phyloP scores from a whole-genome alignment of 1,139 yeast genomes.

The Diutina sp. region DNA sequence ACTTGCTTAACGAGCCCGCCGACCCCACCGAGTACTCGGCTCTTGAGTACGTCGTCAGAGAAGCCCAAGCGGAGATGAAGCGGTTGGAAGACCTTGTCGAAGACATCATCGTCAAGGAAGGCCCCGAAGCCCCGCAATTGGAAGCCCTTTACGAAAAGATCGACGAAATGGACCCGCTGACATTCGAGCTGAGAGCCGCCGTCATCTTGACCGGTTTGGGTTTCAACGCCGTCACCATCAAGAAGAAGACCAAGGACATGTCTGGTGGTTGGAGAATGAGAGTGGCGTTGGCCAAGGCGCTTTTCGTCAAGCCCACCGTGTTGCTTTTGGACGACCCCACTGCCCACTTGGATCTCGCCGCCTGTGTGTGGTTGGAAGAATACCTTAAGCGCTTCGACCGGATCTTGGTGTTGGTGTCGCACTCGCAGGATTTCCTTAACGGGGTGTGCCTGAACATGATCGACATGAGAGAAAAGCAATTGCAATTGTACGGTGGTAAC shows the following conservation, averaged over 20 bases:
- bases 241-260: slow-evolving; percentile 92
- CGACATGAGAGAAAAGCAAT: slow-evolving; percentile 77
- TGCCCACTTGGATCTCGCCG: slow-evolving; percentile 97
- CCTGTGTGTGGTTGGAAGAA: slow-evolving; percentile 99
- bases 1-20: slow-evolving; percentile 93
- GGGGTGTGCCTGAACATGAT: slow-evolving; percentile 98
- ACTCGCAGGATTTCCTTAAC: slow-evolving; percentile 97
- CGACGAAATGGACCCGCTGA: slow-evolving; percentile 90
- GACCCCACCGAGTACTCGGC: slow-evolving; percentile 88
- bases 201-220: slow-evolving; percentile 95
- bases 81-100: slow-evolving; percentile 88
- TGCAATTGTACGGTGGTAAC: slow-evolving; percentile 89
- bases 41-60: slow-evolving; percentile 90
- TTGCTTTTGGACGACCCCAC: slow-evolving; percentile 94
- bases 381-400: slow-evolving; percentile 90
- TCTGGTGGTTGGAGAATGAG: slow-evolving; percentile 98
- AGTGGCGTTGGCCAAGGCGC: slow-evolving; percentile 77
- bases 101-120: slow-evolving; percentile 77
- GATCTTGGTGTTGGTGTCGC: slow-evolving; percentile 88
- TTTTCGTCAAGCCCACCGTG: slow-evolving; percentile 79
- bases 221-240: slow-evolving; percentile 69
- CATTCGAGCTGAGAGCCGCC: slow-evolving; percentile 96
- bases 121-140: slow-evolving; percentile 81
- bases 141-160: slow-evolving; percentile 91
- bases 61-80: slow-evolving; percentile 88